A percentile compares a stretch with the other conserved stretches of the same genome.
Evolutionary conservation across 495 filamentous ascomycete genomes (phyloP).

Genomic region (Hypoxylon intermedium): DNA sequence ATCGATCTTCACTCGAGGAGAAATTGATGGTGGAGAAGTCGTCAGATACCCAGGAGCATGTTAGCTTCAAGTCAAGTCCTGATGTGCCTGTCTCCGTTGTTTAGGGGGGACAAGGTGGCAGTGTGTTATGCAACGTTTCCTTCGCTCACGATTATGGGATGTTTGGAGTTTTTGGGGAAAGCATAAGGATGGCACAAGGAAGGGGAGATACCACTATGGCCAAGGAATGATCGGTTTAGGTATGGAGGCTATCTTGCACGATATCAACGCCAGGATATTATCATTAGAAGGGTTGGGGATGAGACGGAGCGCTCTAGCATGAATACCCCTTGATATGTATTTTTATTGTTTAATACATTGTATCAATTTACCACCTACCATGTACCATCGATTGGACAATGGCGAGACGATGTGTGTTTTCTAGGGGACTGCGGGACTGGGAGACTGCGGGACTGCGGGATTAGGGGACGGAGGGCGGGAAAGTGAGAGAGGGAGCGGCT

Average conservation of each 20-base stretch:
- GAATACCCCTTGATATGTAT: slow-evolving; percentile 42
- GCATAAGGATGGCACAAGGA: slow-evolving; percentile 26
- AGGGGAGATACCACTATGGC: slow-evolving; percentile 39
- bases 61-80: slow-evolving; percentile 13
- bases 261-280: slow-evolving; percentile 23
- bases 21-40: slow-evolving; percentile 5
- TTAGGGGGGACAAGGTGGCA: slow-evolving; percentile 7
- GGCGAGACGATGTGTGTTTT: too few relatives aligned
- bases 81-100: slow-evolving; percentile 31
- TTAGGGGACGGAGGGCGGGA: too few relatives aligned
- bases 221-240: slow-evolving; percentile 28
- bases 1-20: slow-evolving; percentile 17
- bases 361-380: slow-evolving; percentile 29
- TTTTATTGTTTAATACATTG: slow-evolving; percentile 41
- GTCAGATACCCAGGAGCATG: slow-evolving; percentile 13
- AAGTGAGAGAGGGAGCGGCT: too few relatives aligned
- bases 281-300: slow-evolving; percentile 19
- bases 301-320: slow-evolving; percentile 28
- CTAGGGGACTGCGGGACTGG: too few relatives aligned
- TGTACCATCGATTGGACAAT: too few relatives aligned
- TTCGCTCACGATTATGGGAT: slow-evolving; percentile 27
- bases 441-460: too few relatives aligned
- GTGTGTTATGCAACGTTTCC: slow-evolving; percentile 24
- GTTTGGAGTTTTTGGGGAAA: slow-evolving; percentile 36
- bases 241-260: slow-evolving; percentile 25